Percentiles rank a stretch among this genome's conserved stretches.
Evolutionary conservation across 1,284 basidiomycete species (phyloP).

Genomic region (Tilletia setariae): DNA sequence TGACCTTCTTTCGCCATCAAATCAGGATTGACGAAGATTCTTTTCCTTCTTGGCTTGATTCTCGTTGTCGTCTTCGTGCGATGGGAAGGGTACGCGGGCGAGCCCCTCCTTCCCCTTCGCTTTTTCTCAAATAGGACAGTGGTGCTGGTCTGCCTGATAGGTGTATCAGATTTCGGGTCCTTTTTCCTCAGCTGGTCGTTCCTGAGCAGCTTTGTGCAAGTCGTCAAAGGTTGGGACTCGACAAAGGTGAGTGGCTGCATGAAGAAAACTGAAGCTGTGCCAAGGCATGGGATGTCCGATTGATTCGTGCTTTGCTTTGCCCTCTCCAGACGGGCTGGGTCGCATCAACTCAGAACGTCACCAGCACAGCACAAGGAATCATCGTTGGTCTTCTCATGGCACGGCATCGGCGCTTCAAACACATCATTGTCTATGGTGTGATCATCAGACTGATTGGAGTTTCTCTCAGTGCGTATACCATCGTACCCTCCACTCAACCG

Average conservation of each 20-base stretch:
- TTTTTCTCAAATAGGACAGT: constrained; percentile 53
- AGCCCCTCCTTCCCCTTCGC: constrained; percentile 57
- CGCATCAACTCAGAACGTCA: constrained; percentile 58
- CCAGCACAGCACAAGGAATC: constrained; percentile 67
- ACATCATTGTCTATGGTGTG: constrained; percentile 66
- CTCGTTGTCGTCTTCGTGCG: constrained; percentile 57
- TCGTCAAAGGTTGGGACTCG: constrained; percentile 51
- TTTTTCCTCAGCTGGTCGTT: constrained; percentile 56
- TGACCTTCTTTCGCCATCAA: too few relatives aligned
- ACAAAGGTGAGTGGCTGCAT: constrained; percentile 33
- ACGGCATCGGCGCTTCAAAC: constrained; percentile 64
- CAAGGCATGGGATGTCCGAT: neutral
- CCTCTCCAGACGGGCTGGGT: constrained; percentile 3
- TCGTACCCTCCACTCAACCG: too few relatives aligned
- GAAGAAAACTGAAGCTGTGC: neutral
- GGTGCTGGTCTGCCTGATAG: constrained; percentile 51
- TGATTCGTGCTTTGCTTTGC: neutral
- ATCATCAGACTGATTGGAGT: constrained; percentile 68
- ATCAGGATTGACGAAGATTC: neutral
- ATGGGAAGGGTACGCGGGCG: constrained; percentile 56
- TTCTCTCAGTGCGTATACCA: constrained; percentile 19
- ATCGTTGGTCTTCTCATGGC: constrained; percentile 63
- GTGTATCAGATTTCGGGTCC: constrained; percentile 54
- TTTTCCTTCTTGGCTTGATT: constrained; percentile 54
- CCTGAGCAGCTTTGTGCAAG: constrained; percentile 49